phyloP scores from a whole-genome alignment of 2,329 filamentous ascomycete genomes.

The Botryosphaeria dothidea region DNA sequence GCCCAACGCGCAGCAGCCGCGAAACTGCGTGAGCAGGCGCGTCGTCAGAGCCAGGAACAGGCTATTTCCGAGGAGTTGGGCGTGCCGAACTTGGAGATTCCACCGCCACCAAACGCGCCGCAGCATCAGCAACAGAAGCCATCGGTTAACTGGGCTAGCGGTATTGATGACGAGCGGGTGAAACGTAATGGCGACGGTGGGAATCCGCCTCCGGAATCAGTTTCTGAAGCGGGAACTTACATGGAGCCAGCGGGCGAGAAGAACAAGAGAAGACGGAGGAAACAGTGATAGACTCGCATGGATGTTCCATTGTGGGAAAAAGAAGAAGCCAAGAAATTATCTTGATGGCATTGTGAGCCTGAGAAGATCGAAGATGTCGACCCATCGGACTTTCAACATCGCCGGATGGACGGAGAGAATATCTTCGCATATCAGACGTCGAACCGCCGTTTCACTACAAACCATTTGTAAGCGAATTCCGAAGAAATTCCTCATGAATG shows the following conservation, averaged over 20 bases:
- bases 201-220: background rate
- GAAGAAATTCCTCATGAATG: no score
- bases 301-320: background rate
- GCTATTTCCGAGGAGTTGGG: constrained; percentile 3
- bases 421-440: no score
- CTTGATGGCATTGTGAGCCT: no score
- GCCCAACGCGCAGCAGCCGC: background rate
- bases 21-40: background rate
- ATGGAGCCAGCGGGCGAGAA: constrained; percentile 6
- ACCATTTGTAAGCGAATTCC: no score
- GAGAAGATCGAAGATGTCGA: no score
- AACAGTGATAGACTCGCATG: background rate
- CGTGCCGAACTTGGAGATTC: background rate
- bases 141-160: background rate
- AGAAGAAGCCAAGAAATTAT: no score
- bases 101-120: background rate
- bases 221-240: constrained; percentile 6
- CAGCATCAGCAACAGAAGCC: background rate
- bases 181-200: background rate
- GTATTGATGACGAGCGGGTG: background rate
- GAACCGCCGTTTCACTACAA: no score
- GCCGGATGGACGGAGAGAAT: no score
- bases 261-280: constrained; percentile 11
- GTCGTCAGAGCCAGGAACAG: background rate
- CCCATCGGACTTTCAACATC: no score